Conservation (phyloP, 164 flowering plant genomes). For the Dillenia suffruticosa region DNA sequence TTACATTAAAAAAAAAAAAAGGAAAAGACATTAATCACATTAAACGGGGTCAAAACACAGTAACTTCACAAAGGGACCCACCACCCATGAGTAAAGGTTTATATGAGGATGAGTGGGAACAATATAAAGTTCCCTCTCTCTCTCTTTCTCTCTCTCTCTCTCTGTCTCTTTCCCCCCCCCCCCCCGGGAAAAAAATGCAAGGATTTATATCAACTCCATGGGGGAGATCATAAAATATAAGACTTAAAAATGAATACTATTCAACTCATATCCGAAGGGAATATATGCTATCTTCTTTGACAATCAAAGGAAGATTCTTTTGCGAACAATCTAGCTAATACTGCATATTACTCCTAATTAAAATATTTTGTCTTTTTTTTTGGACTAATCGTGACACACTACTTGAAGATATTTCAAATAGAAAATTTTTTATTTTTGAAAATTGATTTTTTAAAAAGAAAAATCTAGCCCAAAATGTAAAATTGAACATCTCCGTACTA, state of each 20-base stretch:
- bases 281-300: conserved; percentile 63
- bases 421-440: neutral
- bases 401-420: no score
- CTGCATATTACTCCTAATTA: no score
- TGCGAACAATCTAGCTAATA: neutral
- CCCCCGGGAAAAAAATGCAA: neutral
- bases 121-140: conserved; percentile 21
- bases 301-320: conserved; percentile 51
- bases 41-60: conserved; percentile 23
- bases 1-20: no score
- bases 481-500: no score
- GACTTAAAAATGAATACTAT: conserved; percentile 5
- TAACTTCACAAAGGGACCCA: conserved; percentile 11
- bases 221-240: neutral
- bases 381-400: no score
- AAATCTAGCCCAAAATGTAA: neutral
- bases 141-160: conserved; percentile 7
- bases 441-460: neutral
- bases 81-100: conserved; percentile 9
- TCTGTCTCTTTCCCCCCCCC: no score
- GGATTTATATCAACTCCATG: conserved; percentile 7
- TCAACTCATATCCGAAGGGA: conserved; percentile 26
- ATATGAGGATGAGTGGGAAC: conserved; percentile 25
- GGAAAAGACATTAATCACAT: no score
- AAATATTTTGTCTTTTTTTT: no score